These are phyloP conservation scores for Trichoderma polysporum DNA, from an alignment of 2,329 filamentous ascomycete genomes.

Conservation along the genomic window DNA sequence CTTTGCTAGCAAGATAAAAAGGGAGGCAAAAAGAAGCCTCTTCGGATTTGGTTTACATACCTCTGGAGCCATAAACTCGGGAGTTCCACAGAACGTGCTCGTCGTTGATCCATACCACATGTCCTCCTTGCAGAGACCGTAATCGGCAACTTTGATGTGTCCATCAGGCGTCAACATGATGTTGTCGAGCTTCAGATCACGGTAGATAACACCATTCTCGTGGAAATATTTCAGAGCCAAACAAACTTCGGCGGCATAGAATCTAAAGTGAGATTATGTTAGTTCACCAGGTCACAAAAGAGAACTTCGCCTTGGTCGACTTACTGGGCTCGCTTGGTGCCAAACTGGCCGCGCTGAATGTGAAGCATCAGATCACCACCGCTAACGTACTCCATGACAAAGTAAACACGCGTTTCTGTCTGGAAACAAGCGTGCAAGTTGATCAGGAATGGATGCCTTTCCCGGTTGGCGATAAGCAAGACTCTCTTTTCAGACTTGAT, in stretches of 20 bases:
- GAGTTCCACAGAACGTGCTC: constrained; percentile 98
- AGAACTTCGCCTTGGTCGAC: constrained; percentile 36
- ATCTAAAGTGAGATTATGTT: constrained; percentile 49
- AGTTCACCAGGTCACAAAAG: neutral
- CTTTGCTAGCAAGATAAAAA: neutral
- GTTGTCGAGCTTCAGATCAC: constrained; percentile 90
- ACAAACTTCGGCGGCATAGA: constrained; percentile 97
- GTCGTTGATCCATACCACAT: constrained; percentile 99
- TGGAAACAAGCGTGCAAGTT: constrained; percentile 98
- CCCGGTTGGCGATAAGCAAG: constrained; percentile 94
- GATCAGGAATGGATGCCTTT: constrained; percentile 91
- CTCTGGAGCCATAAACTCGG: constrained; percentile 99
- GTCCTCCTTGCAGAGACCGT: constrained; percentile 98
- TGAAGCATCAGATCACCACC: constrained; percentile 99
- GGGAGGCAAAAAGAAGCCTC: neutral
- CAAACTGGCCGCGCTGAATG: constrained; percentile 95
- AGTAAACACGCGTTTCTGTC: constrained; percentile 96
- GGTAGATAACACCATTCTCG: constrained; percentile 98
- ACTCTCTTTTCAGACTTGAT: constrained; percentile 97
- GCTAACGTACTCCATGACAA: constrained; percentile 99
- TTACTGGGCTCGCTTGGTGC: constrained; percentile 91
- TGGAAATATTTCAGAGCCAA: constrained; percentile 98
- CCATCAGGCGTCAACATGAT: constrained; percentile 93
- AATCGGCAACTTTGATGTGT: constrained; percentile 98
- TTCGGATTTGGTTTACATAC: constrained; percentile 48